These are phyloP conservation scores for Saccharomyces jurei DNA, from an alignment of 805 yeast genomes.

Conservation along the genomic window DNA sequence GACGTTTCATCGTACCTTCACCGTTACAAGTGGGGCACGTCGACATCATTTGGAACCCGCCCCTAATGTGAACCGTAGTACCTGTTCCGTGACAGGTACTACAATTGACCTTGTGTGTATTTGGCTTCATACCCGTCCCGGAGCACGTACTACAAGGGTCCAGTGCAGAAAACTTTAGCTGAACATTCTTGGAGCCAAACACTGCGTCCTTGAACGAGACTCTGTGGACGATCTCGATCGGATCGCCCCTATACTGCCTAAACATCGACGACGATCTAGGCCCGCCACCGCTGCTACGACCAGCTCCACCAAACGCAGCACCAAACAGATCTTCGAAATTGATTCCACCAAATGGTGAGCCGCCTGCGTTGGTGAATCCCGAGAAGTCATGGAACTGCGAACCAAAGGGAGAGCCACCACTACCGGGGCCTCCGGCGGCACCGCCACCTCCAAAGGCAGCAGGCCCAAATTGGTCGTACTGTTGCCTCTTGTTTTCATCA, in stretches of 20 bases:
- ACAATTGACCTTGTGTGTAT: conserved; percentile 64
- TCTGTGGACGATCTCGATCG: conserved; percentile 69
- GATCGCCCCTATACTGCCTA: conserved; percentile 81
- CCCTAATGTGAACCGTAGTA: conserved; percentile 72
- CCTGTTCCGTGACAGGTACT: conserved; percentile 90
- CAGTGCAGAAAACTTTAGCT: conserved; percentile 62
- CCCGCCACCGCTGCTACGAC: conserved; percentile 32
- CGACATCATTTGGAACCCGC: conserved; percentile 95
- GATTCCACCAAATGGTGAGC: conserved; percentile 32
- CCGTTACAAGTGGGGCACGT: conserved; percentile 88
- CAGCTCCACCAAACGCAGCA: conserved; percentile 37
- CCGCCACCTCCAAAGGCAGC: conserved; percentile 67
- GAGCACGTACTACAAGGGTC: conserved; percentile 73
- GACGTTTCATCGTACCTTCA: conserved; percentile 68
- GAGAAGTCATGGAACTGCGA: conserved; percentile 27
- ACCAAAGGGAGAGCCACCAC: conserved; percentile 36
- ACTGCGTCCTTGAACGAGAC: conserved; percentile 81
- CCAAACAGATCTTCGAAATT: conserved; percentile 62
- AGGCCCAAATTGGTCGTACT: conserved; percentile 88
- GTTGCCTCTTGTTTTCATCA: conserved; percentile 75
- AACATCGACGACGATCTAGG: conserved; percentile 28
- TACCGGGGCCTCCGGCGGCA: conserved; percentile 39
- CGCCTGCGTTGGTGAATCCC: conserved; percentile 2
- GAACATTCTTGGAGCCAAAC: conserved; percentile 58
- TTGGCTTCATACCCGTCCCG: conserved; percentile 75